Base-by-base conservation (phyloP, 306 rosid species). In the Cicer chorassanicum region DNA sequence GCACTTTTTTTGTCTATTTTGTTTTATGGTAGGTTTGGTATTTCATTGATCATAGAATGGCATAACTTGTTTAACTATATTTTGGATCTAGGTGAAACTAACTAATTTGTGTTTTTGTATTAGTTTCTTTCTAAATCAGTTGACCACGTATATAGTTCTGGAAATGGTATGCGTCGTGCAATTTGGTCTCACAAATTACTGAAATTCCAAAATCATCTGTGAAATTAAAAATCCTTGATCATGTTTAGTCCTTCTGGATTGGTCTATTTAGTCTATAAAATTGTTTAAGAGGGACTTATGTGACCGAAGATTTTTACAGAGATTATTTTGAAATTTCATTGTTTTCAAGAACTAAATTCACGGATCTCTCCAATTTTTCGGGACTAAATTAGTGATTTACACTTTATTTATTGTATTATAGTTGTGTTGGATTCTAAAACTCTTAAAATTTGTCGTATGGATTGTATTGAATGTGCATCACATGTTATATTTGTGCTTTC, bases 21-120 rank as follows among this genome's bases (percentile, higher is more conserved):
- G 2, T 57, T 13, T 8, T n/a, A 50, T 65, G 12, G 56, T 43
- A 5, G 13, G 11, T 79, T 13, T 79, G 55, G 15, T 79, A 6
- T 55, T 65, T 8, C 2, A 16, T 56, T 69, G 51, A 38, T 53
- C 66, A 41, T 34, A 11, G 21, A 45, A 46, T 60, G 36, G 9
- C 49, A 48, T 4, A 15, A 41, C 69, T 70, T 83, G 71, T 75
- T 69, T 15, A 42, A 57, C 9, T 19, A 24, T 9, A 73, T 72
- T 66, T 42, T 1, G 41, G 73, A 82, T 72, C 62, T 50, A 12
- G 72, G 63, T 73, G 69, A 77, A 77, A 73, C 39, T 29, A 11
- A 65, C 29, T 19, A 40, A 14, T 29, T 59, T 59, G 18, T 29
- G 65, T 10, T 29, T 55, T 24, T 6, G 1, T 59, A 11, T 59